These are phyloP conservation scores for Purshia tridentata DNA, from an alignment of 306 rosid species.

Conservation along the genomic window DNA sequence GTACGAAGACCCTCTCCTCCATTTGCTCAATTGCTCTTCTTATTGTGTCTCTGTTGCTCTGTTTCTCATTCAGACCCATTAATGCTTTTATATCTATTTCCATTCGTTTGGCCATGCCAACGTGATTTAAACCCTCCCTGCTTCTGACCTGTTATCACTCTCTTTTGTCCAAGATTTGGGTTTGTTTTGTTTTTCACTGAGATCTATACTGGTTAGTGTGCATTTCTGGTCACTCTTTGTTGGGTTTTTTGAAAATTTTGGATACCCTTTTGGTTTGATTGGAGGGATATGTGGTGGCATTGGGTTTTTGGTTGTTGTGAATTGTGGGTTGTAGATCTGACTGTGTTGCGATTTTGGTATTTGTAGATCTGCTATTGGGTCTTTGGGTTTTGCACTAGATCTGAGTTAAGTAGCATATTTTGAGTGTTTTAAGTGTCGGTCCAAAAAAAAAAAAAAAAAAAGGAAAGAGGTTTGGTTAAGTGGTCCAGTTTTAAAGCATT, in stretches of 20 bases:
- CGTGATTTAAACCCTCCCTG: neutral
- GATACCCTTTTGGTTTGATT: conserved; percentile 8
- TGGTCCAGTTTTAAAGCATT: neutral
- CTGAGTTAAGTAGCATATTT: neutral
- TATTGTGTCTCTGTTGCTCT: neutral
- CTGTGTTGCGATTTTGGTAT: neutral
- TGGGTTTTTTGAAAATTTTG: neutral
- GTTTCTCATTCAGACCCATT: neutral
- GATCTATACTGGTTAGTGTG: conserved; percentile 37
- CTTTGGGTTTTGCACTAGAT: conserved; percentile 24
- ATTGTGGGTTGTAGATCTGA: conserved; percentile 39
- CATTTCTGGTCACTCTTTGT: neutral
- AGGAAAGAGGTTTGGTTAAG: neutral
- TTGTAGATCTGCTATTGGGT: conserved; percentile 29
- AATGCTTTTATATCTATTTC: neutral
- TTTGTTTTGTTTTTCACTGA: neutral
- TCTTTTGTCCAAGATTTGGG: neutral
- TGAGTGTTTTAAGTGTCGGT: neutral
- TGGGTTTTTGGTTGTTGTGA: neutral
- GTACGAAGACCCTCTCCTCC: no score
- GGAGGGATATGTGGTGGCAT: neutral
- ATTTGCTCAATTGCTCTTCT: neutral
- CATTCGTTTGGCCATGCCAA: neutral
- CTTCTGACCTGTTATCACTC: neutral
- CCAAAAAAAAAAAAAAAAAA: neutral